Conservation (phyloP, 2,329 filamentous ascomycete species). For the Trichothecium roseum region DNA sequence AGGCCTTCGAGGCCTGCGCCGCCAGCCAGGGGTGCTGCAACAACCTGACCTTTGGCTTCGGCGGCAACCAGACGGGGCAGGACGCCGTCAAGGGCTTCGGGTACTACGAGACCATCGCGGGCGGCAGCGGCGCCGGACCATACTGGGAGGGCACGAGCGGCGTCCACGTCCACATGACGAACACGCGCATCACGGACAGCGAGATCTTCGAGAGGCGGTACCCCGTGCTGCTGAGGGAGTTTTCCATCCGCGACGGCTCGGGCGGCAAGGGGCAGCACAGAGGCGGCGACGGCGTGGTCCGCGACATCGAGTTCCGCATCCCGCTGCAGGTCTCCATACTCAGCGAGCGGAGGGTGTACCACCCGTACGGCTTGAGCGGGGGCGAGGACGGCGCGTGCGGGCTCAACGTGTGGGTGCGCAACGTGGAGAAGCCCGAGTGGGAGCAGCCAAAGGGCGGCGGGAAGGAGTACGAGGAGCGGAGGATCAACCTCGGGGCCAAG, state of each 20-base stretch:
- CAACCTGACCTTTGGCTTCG: slow-evolving; percentile 76
- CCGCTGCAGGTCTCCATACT: slow-evolving; percentile 69
- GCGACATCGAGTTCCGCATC: slow-evolving; percentile 72
- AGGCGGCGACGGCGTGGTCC: slow-evolving; percentile 64
- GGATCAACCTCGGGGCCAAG: slow-evolving; percentile 68
- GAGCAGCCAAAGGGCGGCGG: slow-evolving; percentile 28
- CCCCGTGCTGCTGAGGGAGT: slow-evolving; percentile 62
- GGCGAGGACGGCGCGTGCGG: slow-evolving; percentile 72
- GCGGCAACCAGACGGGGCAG: slow-evolving; percentile 27
- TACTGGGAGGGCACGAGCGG: slow-evolving; percentile 31
- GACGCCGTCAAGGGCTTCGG: slow-evolving; percentile 29
- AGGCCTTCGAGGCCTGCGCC: slow-evolving; percentile 70
- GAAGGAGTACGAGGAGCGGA: slow-evolving; percentile 44
- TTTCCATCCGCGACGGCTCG: slow-evolving; percentile 52
- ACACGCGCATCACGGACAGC: slow-evolving; percentile 60
- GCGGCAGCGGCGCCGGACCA: slow-evolving; percentile 60
- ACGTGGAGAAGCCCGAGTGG: slow-evolving; percentile 48
- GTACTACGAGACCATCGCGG: slow-evolving; percentile 51
- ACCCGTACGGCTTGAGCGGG: slow-evolving; percentile 58
- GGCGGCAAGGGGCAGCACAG: slow-evolving; percentile 55
- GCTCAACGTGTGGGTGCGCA: slow-evolving; percentile 78
- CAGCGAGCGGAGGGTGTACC: slow-evolving; percentile 66
- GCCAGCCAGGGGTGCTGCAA: slow-evolving; percentile 75
- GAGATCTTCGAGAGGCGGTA: slow-evolving; percentile 43
- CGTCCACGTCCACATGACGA: slow-evolving; percentile 53